Conservation (phyloP, 2,329 filamentous ascomycete species). For the Paracorniculantispora psalliotae region DNA sequence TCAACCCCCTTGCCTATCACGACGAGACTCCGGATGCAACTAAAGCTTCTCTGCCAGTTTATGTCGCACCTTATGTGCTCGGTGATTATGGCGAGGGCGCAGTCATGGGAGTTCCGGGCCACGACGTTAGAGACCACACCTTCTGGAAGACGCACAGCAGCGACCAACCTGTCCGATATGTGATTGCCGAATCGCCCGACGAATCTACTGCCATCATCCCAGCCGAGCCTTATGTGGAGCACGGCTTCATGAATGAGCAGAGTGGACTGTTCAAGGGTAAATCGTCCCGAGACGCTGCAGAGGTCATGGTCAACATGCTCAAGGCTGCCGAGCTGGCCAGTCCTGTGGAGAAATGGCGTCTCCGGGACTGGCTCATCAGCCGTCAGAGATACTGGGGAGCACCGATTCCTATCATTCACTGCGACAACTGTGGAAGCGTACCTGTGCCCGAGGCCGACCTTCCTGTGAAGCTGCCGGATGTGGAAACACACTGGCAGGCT, state of each 20-base stretch:
- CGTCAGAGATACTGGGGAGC: conserved; percentile 91
- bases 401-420: conserved; percentile 86
- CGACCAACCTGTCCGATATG: conserved; percentile 55
- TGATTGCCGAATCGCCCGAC: conserved; percentile 51
- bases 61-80: conserved; percentile 78
- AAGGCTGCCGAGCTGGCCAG: conserved; percentile 54
- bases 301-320: conserved; percentile 54
- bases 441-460: conserved; percentile 72
- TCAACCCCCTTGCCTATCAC: conserved; percentile 60
- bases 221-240: conserved; percentile 55
- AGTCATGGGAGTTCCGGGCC: conserved; percentile 87
- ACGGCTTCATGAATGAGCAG: conserved; percentile 62
- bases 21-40: conserved; percentile 44
- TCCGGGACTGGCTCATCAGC: conserved; percentile 87
- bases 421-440: conserved; percentile 68
- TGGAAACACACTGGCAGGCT: conserved; percentile 63
- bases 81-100: conserved; percentile 82
- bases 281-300: conserved; percentile 56
- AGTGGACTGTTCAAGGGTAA: conserved; percentile 62
- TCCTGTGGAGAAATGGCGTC: conserved; percentile 67
- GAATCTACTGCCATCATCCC: conserved; percentile 39
- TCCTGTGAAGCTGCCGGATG: conserved; percentile 68
- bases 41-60: conserved; percentile 63
- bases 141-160: conserved; percentile 73
- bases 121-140: conserved; percentile 70